phyloP scores from a whole-genome alignment of 2,329 filamentous ascomycete genomes.

The Stemphylium vesicarium region DNA sequence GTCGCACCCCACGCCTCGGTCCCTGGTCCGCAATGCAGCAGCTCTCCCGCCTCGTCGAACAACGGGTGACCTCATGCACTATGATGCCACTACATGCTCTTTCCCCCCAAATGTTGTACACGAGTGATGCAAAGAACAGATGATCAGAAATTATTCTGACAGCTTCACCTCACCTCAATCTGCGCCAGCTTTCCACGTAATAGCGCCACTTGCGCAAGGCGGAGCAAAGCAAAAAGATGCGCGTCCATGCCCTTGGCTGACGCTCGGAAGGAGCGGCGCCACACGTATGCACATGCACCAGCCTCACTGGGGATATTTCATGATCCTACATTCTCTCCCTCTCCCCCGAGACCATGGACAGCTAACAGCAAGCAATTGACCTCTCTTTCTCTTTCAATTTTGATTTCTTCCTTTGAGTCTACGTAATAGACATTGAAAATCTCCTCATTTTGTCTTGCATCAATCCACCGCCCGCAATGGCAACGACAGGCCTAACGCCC shows the following conservation, averaged over 20 bases:
- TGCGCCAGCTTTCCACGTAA: constrained; percentile 42
- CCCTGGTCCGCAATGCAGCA: constrained; percentile 20
- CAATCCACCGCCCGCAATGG: constrained; percentile 34
- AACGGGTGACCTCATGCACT: constrained; percentile 25
- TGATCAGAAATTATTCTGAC: neutral
- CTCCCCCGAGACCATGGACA: constrained; percentile 13
- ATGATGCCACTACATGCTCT: constrained; percentile 3
- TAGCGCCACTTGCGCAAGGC: constrained; percentile 37
- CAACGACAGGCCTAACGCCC: constrained; percentile 39
- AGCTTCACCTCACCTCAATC: constrained; percentile 12
- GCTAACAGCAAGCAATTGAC: constrained; percentile 13
- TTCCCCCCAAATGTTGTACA: neutral
- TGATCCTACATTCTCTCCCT: constrained; percentile 25
- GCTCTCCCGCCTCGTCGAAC: constrained; percentile 14
- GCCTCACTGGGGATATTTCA: constrained; percentile 35
- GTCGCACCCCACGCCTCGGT: constrained; percentile 33
- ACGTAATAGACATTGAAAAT: neutral
- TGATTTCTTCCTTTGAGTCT: neutral
- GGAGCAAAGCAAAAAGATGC: constrained; percentile 33
- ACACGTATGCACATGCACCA: constrained; percentile 38
- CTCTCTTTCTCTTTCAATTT: neutral
- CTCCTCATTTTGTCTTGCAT: constrained; percentile 9
- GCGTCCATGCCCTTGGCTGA: constrained; percentile 24
- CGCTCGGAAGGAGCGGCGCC: constrained; percentile 33
- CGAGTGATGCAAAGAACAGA: neutral